These are phyloP conservation scores for Penicillium flavigenum DNA, from an alignment of 495 filamentous ascomycete genomes.

Conservation along the genomic window DNA sequence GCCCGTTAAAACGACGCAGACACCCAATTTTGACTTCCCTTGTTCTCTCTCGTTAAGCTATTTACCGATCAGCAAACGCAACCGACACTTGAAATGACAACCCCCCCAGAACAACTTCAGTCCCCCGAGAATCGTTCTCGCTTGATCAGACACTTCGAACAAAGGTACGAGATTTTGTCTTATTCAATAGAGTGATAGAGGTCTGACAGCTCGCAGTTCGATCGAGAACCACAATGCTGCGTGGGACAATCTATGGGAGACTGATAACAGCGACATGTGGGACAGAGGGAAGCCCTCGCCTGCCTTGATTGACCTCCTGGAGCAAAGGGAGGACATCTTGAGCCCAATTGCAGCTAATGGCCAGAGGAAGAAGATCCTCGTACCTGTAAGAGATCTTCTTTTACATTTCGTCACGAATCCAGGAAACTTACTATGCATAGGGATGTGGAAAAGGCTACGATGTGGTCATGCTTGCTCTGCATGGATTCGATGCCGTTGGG, in stretches of 20 bases:
- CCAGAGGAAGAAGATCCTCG: constrained; percentile 36
- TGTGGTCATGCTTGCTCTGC: constrained; percentile 32
- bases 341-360: constrained; percentile 19
- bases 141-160: background rate
- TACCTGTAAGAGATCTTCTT: constrained; percentile 32
- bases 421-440: constrained; percentile 8
- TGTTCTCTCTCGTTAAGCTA: too few species aligned
- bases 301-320: constrained; percentile 43
- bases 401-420: background rate
- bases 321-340: constrained; percentile 27
- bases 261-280: constrained; percentile 37
- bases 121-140: background rate
- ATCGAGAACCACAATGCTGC: constrained; percentile 24
- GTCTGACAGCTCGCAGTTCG: constrained; percentile 7
- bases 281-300: constrained; percentile 45
- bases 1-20: too few species aligned
- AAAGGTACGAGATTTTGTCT: background rate
- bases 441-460: constrained; percentile 37
- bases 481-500: constrained; percentile 31
- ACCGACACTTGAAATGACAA: background rate
- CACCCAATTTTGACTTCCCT: too few species aligned
- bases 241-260: constrained; percentile 45
- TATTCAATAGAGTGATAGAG: background rate
- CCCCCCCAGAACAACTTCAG: background rate
- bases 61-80: background rate